phyloP scores from a whole-genome alignment of 2,329 filamentous ascomycete species.

The Cladophialophora yegresii region DNA sequence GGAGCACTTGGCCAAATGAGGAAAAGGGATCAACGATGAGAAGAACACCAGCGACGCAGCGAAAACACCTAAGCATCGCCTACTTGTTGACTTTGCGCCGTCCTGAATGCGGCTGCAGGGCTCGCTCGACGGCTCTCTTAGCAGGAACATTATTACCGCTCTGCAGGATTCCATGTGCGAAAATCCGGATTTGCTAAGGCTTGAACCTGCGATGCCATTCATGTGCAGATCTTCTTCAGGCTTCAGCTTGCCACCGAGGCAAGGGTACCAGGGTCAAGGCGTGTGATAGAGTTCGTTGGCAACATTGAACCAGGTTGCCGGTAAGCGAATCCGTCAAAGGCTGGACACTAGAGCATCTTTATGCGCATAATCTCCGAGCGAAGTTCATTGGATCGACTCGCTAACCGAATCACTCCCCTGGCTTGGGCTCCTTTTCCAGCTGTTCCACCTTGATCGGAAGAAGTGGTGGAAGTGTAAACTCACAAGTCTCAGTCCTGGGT shows the following conservation, averaged over 20 bases:
- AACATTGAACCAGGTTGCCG: slow-evolving; percentile 5
- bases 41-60: not conserved
- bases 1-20: not conserved
- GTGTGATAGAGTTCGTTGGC: slow-evolving; percentile 9
- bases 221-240: slow-evolving; percentile 10
- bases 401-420: slow-evolving; percentile 17
- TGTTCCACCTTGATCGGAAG: not conserved
- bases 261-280: slow-evolving; percentile 11
- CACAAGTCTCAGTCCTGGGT: not conserved
- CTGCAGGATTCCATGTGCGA: not conserved
- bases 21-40: not conserved
- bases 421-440: slow-evolving; percentile 4
- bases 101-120: not conserved
- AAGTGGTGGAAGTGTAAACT: not conserved
- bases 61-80: not conserved
- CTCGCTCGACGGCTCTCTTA: not conserved
- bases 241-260: slow-evolving; percentile 5
- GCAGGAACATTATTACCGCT: not conserved
- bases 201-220: not conserved
- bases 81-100: not conserved
- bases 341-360: slow-evolving; percentile 7
- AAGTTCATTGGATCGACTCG: slow-evolving; percentile 22
- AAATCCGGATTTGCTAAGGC: not conserved
- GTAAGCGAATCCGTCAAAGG: slow-evolving; percentile 19
- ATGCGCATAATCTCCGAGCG: slow-evolving; percentile 30